Base-by-base conservation (phyloP, 2,329 filamentous ascomycete genomes). In the Penicillium vulpinum region DNA sequence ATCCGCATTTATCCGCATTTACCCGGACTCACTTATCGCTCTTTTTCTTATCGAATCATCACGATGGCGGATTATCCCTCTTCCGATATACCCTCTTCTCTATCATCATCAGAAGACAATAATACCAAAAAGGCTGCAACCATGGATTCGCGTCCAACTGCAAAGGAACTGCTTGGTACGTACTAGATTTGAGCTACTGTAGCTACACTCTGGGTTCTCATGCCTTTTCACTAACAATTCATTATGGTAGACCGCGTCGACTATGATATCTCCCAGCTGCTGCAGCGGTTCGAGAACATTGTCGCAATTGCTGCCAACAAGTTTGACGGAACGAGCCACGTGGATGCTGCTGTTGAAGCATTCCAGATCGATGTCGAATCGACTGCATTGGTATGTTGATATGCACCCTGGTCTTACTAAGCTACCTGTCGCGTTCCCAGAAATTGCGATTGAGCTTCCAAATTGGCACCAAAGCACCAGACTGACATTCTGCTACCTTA, bases 321-420 rank as follows among this genome's bases (percentile, higher is more conserved):
- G 39, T 76, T 47, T 6, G 44, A 47, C 21, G 44, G 44, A 21
- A 47, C 75, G 35, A 83, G 83, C 63, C 78, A 83, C 58, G 81
- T 80, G 22, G 77, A 79, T 16, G 83, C 83, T 3, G 83, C 85
- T 5, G 78, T 84, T 16, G 81, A 82, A 60, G 80, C 83, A 18
- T 82, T 84, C 57, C 79, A 85, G 58, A 81, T 87, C 31, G 79
- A 83, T 55, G 81, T 85, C 7, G 83, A 86, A 65, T 84, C 82
- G 4, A 80, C 82, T 11, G 81, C 82, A 15, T 70, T 88, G 70
- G 84, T 85, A 69, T 56, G 76, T 72, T 41, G 5, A 52, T 15
- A 11, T 24, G 26, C 26, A 31, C 29, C 6, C 24, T 8, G 22
- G 18, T 9, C 9, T 18, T 26, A 2, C 16, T 31, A 8, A 18